phyloP scores from a whole-genome alignment of 768 basidiomycete species.

The Podaxis sp. region DNA sequence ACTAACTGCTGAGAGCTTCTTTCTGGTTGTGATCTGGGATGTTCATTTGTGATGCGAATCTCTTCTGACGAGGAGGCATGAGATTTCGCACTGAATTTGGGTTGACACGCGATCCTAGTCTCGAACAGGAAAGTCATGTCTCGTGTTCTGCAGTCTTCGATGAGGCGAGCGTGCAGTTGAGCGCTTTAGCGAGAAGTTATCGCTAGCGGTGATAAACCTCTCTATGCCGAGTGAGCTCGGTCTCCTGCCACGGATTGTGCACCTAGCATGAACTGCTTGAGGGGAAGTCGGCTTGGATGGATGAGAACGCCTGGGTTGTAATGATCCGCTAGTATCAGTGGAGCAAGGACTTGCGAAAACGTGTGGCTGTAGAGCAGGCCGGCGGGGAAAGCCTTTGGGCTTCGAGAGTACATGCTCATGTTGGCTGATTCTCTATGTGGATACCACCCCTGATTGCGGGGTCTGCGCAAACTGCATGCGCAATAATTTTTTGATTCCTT shows the following conservation, averaged over 20 bases:
- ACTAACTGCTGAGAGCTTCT: slow-evolving; percentile 4
- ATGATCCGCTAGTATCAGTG: slow-evolving; percentile 6
- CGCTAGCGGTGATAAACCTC: neutral
- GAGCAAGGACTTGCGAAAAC: slow-evolving; percentile 2
- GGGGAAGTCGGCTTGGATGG: neutral
- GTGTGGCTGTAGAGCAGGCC: neutral
- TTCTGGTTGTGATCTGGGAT: neutral
- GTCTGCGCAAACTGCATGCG: slow-evolving; percentile 1
- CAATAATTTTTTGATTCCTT: slow-evolving; percentile 7
- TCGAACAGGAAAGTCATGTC: slow-evolving; percentile 7
- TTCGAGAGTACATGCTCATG: slow-evolving; percentile 14
- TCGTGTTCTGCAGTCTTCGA: neutral
- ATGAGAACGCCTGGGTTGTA: slow-evolving; percentile 8
- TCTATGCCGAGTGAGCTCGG: neutral
- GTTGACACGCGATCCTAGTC: neutral
- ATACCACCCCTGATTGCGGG: neutral
- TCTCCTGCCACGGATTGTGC: slow-evolving; percentile 3
- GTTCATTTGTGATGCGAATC: slow-evolving; percentile 1
- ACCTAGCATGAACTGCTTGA: slow-evolving; percentile 2
- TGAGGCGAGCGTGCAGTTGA: slow-evolving; percentile 9
- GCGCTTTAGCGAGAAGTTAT: neutral
- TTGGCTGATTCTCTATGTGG: neutral
- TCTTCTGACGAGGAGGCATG: slow-evolving; percentile 6
- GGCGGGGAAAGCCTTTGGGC: slow-evolving; percentile 12
- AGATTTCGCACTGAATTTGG: neutral